Evolutionary conservation across 352 stramenopile genomes (phyloP), one percentile per base, ranked within the genome.

Genomic region (Phytophthora litchii): DNA sequence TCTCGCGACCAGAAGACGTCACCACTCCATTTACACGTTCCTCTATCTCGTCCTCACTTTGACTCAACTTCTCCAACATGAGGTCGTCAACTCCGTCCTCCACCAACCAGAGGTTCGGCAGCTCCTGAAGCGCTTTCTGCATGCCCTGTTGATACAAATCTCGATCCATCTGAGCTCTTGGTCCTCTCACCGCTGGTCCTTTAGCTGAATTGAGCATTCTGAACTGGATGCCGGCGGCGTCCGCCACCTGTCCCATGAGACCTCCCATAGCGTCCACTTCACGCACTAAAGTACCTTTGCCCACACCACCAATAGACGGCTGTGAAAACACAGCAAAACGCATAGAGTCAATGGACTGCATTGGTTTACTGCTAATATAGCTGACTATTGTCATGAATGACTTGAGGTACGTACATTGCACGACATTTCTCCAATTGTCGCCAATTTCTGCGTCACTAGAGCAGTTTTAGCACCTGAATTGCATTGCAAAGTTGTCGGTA

Each of bases 231-330:
- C 95, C 96, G 0, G 87, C 95, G 20, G 80, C 66, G 82, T 99
- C 97, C 4, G 96, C 97, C 12, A 98, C 83, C 34, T 89, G 83
- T 10, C 96, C 97, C 86, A 99, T 99, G 43, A 99, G 76, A n/a
- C 97, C 97, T 48, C 97, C 95, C 14, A 99, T 71, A 13, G 97
- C 97, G 75, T 99, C 97, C 46, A 99, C 95, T 68, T 99, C 97
- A 17, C 95, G 83, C 21, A 99, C 97, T 20, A 99, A 78, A 64
- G 98, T 98, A 23, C 97, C 97, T 80, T 99, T 99, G 25, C 97
- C 97, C 10, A 99, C 98, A 7, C 97, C 97, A 31, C 97, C 97
- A 51, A 99, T 99, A 25, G 86, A 97, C 20, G 97, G 97, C 86
- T 96, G 43, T 38, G 11, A 46, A 14, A 46, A 14, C 21, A 46